A percentile compares a stretch with the other conserved stretches of the same genome.
These are phyloP conservation scores for Tricholoma saponaceum DNA, from an alignment of 768 basidiomycete species.

Conservation along the genomic window DNA sequence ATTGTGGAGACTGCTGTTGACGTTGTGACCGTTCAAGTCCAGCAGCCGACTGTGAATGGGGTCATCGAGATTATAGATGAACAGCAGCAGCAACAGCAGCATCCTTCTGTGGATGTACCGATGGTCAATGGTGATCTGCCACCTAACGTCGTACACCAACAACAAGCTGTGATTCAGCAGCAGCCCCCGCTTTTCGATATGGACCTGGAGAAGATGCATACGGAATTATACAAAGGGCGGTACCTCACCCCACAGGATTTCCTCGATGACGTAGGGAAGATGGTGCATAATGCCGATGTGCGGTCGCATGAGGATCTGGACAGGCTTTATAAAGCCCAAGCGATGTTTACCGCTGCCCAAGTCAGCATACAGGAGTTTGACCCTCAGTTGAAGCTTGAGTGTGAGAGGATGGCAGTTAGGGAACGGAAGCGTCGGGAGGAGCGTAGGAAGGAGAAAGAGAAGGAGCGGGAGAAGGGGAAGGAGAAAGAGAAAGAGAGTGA, in stretches of 20 bases:
- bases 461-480: conserved; percentile 38
- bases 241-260: conserved; percentile 90
- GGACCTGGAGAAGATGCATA: conserved; percentile 90
- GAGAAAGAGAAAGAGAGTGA: conserved; percentile 41
- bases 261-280: conserved; percentile 76
- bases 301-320: conserved; percentile 65
- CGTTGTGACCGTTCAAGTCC: conserved; percentile 31
- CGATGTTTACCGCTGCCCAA: conserved; percentile 84
- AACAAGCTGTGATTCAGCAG: conserved; percentile 30
- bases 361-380: conserved; percentile 88
- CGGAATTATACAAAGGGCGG: conserved; percentile 74
- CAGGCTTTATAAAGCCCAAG: conserved; percentile 74
- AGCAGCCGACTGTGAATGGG: conserved; percentile 37
- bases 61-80: conserved; percentile 40
- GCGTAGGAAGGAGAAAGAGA: conserved; percentile 46
- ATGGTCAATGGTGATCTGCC: conserved; percentile 28
- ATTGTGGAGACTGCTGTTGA: conserved; percentile 14
- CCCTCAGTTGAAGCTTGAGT: conserved; percentile 71
- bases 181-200: conserved; percentile 68
- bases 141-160: conserved; percentile 32
- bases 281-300: conserved; percentile 69
- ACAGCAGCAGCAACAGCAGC: conserved; percentile 18
- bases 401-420: conserved; percentile 79
- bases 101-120: conserved; percentile 18
- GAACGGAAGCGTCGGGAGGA: conserved; percentile 67